phyloP scores from a whole-genome alignment of 2,329 filamentous ascomycete genomes.

The Atkinsonella hypoxylon region DNA sequence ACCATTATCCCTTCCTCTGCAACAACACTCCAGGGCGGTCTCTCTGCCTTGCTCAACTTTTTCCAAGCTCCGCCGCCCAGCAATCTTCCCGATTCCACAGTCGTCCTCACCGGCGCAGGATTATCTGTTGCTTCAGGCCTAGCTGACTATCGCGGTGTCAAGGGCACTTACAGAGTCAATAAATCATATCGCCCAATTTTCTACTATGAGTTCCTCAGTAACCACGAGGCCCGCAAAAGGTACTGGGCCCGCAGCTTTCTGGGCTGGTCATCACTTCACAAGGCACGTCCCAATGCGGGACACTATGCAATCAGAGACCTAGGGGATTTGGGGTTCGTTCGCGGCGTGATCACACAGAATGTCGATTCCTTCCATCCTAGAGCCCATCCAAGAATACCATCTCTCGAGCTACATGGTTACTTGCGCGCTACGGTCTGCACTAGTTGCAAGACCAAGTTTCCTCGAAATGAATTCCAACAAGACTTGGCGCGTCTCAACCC shows the following conservation, averaged over 20 bases:
- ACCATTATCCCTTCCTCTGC: constrained; percentile 64
- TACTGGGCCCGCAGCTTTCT: constrained; percentile 96
- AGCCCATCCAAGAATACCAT: constrained; percentile 63
- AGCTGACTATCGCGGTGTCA: constrained; percentile 79
- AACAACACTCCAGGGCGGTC: constrained; percentile 55
- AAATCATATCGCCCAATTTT: constrained; percentile 86
- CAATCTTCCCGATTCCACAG: constrained; percentile 34
- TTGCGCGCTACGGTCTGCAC: constrained; percentile 71
- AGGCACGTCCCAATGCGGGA: constrained; percentile 65
- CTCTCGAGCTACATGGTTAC: constrained; percentile 85
- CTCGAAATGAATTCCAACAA: constrained; percentile 63
- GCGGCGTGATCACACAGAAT: constrained; percentile 82
- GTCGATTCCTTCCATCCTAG: constrained; percentile 85
- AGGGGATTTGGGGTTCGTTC: constrained; percentile 58
- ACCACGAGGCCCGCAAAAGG: constrained; percentile 74
- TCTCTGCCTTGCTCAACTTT: constrained; percentile 68
- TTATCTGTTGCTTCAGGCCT: constrained; percentile 89
- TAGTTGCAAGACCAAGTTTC: constrained; percentile 60
- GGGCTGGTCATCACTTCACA: constrained; percentile 74
- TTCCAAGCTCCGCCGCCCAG: constrained; percentile 48
- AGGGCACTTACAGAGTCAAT: constrained; percentile 89
- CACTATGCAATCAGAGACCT: constrained; percentile 69
- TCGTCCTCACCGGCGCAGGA: constrained; percentile 65
- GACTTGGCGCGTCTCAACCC: constrained; percentile 73
- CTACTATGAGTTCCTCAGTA: constrained; percentile 74